phyloP scores from a whole-genome alignment of 1,139 yeast species.

The Pichia sp. region DNA sequence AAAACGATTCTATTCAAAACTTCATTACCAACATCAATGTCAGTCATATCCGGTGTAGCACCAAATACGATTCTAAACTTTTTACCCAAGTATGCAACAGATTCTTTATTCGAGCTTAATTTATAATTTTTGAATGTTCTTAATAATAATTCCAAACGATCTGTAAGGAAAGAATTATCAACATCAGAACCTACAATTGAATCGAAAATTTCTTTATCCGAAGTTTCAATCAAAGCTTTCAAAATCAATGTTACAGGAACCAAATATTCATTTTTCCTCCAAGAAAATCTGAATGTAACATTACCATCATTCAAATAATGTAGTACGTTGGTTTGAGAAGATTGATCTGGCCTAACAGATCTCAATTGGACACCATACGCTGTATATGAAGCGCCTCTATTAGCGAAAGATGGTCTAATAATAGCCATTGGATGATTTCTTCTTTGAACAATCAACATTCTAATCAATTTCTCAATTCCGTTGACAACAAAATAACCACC shows the following conservation, averaged over 20 bases:
- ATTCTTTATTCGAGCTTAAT: conserved; percentile 74
- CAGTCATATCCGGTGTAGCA: conserved; percentile 81
- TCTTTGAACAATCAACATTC: conserved; percentile 97
- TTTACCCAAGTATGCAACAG: conserved; percentile 89
- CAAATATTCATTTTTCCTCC: conserved; percentile 93
- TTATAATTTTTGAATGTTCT: conserved; percentile 80
- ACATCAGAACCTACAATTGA: conserved; percentile 90
- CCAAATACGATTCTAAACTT: conserved; percentile 91
- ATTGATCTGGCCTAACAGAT: conserved; percentile 92
- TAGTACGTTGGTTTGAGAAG: conserved; percentile 92
- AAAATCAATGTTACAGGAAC: conserved; percentile 90
- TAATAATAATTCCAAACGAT: conserved; percentile 89
- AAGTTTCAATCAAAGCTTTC: conserved; percentile 84
- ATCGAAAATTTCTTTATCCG: conserved; percentile 91
- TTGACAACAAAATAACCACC: conserved; percentile 96
- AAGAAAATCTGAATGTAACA: conserved; percentile 91
- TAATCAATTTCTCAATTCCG: conserved; percentile 92
- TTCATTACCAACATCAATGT: conserved; percentile 84
- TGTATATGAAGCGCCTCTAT: conserved; percentile 88
- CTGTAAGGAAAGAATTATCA: conserved; percentile 87
- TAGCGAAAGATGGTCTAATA: conserved; percentile 87
- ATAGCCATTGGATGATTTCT: conserved; percentile 98
- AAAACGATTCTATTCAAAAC: conserved; percentile 77
- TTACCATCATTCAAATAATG: conserved; percentile 95
- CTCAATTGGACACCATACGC: conserved; percentile 91